phyloP scores from a whole-genome alignment of 1,284 basidiomycete species.

The Melanopsichium pennsylvanicum region DNA sequence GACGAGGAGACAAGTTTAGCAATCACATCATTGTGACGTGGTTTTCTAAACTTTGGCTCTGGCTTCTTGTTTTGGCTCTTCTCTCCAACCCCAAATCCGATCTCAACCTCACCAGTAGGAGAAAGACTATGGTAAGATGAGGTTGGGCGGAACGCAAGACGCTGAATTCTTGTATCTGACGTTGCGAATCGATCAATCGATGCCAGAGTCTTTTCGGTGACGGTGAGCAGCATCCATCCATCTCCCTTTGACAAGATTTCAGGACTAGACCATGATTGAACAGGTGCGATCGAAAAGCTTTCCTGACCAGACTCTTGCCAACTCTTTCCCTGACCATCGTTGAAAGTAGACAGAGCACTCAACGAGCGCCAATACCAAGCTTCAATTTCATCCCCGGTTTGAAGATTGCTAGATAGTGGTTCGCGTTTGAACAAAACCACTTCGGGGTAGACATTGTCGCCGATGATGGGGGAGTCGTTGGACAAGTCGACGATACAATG shows the following conservation, averaged over 20 bases:
- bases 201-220: not conserved
- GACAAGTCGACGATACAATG: not conserved
- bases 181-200: slow-evolving; percentile 15
- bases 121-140: not conserved
- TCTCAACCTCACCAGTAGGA: too few species aligned
- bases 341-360: not conserved
- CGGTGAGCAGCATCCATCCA: not conserved
- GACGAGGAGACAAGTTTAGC: slow-evolving; percentile 20
- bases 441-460: not conserved
- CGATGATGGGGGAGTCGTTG: too few species aligned
- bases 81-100: too few species aligned
- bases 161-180: slow-evolving; percentile 30
- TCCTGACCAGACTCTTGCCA: too few species aligned
- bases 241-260: not conserved
- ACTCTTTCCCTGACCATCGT: too few species aligned
- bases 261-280: slow-evolving; percentile 17
- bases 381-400: not conserved
- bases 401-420: not conserved
- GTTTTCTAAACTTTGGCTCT: slow-evolving; percentile 21
- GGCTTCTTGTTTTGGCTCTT: slow-evolving; percentile 12
- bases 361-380: not conserved
- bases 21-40: slow-evolving; percentile 32
- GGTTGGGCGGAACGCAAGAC: slow-evolving; percentile 12
- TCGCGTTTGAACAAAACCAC: slow-evolving; percentile 29
- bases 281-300: too few species aligned